A percentile compares a stretch with the other conserved stretches of the same genome.
phyloP scores from a whole-genome alignment of 2,329 filamentous ascomycete species.

The Monilinia laxa region DNA sequence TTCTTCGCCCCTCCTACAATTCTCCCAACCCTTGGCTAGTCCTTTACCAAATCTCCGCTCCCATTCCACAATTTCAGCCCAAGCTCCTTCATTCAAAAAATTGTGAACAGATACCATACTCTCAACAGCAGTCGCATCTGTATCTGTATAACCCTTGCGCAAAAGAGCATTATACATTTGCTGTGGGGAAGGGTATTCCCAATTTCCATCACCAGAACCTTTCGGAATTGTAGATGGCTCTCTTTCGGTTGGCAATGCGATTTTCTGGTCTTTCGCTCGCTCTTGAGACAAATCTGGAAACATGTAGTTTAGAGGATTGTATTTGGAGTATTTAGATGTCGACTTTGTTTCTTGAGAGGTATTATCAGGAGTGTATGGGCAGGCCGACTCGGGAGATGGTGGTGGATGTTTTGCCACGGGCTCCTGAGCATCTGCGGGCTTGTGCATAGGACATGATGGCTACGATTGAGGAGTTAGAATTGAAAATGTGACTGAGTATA shows the following conservation, averaged over 20 bases:
- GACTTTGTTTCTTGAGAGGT: constrained; percentile 29
- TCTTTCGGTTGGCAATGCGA: constrained; percentile 73
- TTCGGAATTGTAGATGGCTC: constrained; percentile 91
- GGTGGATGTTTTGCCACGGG: constrained; percentile 34
- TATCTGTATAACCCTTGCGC: constrained; percentile 93
- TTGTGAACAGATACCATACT: constrained; percentile 98
- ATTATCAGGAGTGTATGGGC: constrained; percentile 39
- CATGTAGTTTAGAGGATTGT: constrained; percentile 93
- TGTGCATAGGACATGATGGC: constrained; percentile 71
- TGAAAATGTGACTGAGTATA: constrained; percentile 23
- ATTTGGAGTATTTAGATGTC: constrained; percentile 58
- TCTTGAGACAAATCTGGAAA: constrained; percentile 81
- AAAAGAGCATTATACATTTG: constrained; percentile 99
- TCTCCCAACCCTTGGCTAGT: constrained; percentile 67
- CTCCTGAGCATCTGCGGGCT: constrained; percentile 40
- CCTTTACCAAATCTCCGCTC: constrained; percentile 81
- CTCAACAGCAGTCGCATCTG: constrained; percentile 88
- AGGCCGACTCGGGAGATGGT: constrained; percentile 38
- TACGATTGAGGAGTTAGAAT: constrained; percentile 38
- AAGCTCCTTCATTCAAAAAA: constrained; percentile 95
- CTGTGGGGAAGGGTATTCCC: constrained; percentile 98
- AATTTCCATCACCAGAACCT: constrained; percentile 73
- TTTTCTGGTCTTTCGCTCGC: constrained; percentile 68
- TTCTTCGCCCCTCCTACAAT: constrained; percentile 72
- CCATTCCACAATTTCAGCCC: constrained; percentile 93